Conservation (phyloP, 1,284 basidiomycete genomes). For the Leccinum griseonigrum region DNA sequence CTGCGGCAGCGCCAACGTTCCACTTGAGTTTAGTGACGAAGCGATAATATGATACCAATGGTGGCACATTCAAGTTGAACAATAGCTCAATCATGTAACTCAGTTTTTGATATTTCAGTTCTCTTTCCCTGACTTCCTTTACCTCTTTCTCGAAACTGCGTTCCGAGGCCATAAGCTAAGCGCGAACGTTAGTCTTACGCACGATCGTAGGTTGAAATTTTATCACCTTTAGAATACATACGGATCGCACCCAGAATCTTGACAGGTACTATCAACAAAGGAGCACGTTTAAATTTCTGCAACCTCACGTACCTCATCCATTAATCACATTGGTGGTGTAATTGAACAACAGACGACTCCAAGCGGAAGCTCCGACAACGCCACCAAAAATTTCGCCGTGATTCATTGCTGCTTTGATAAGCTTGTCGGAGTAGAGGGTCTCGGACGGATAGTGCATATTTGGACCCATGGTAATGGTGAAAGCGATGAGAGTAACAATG, state of each 20-base stretch:
- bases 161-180: constrained; percentile 93
- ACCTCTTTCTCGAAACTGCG: constrained; percentile 82
- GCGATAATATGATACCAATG: constrained; percentile 47
- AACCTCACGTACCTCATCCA: constrained; percentile 72
- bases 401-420: constrained; percentile 53
- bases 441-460: constrained; percentile 68
- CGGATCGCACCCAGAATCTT: constrained; percentile 83
- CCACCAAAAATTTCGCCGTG: constrained; percentile 61
- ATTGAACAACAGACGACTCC: constrained; percentile 54
- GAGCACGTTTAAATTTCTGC: not conserved
- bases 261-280: not conserved
- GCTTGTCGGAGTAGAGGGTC: constrained; percentile 74
- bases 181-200: constrained; percentile 9
- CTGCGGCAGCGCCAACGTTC: constrained; percentile 31
- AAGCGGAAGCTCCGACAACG: constrained; percentile 40
- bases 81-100: constrained; percentile 84
- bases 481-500: constrained; percentile 39
- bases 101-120: constrained; percentile 79
- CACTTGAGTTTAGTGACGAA: constrained; percentile 1
- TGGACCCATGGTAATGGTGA: constrained; percentile 71
- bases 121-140: constrained; percentile 70
- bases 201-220: not conserved
- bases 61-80: constrained; percentile 63
- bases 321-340: constrained; percentile 85
- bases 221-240: constrained; percentile 76